These are phyloP conservation scores for Geosmithia flava DNA, from an alignment of 2,329 filamentous ascomycete genomes.

Conservation along the genomic window DNA sequence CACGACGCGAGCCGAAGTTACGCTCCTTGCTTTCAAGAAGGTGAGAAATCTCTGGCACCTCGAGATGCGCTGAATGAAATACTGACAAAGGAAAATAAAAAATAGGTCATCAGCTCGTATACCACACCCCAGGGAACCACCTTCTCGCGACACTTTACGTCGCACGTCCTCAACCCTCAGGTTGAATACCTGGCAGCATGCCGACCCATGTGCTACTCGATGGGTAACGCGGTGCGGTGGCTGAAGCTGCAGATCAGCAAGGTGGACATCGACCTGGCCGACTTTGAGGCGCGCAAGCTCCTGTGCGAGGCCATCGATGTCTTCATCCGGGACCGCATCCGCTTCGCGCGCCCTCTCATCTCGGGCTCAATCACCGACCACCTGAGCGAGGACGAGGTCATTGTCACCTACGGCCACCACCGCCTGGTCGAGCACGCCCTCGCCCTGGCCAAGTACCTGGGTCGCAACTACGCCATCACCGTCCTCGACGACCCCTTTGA, in stretches of 20 bases:
- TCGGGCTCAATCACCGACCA: slow-evolving; percentile 61
- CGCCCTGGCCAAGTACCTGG: slow-evolving; percentile 54
- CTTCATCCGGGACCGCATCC: slow-evolving; percentile 85
- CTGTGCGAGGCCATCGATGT: slow-evolving; percentile 74
- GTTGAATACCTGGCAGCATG: slow-evolving; percentile 91
- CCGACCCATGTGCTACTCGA: slow-evolving; percentile 89
- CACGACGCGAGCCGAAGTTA: slow-evolving; percentile 77
- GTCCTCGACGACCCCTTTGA: slow-evolving; percentile 62
- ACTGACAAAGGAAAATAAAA: slow-evolving; percentile 1
- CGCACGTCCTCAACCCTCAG: slow-evolving; percentile 83
- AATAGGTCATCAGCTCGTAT: slow-evolving; percentile 82
- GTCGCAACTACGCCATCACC: slow-evolving; percentile 70
- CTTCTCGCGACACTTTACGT: slow-evolving; percentile 80
- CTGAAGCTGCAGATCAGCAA: slow-evolving; percentile 87
- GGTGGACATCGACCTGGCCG: slow-evolving; percentile 74
- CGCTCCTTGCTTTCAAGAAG: slow-evolving; percentile 78
- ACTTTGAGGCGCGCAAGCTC: slow-evolving; percentile 67
- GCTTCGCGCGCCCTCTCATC: slow-evolving; percentile 76
- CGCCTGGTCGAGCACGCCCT: slow-evolving; percentile 77
- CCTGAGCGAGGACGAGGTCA: slow-evolving; percentile 60
- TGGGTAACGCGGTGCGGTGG: slow-evolving; percentile 93
- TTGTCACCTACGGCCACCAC: slow-evolving; percentile 80
- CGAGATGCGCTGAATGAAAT: no score
- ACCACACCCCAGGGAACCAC: slow-evolving; percentile 75
- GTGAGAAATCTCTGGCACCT: background rate